A percentile compares a stretch with the other conserved stretches of the same genome.
phyloP scores from a whole-genome alignment of 371 early-diverging fungal species.

The Thermomucor indicae-seudaticae region DNA sequence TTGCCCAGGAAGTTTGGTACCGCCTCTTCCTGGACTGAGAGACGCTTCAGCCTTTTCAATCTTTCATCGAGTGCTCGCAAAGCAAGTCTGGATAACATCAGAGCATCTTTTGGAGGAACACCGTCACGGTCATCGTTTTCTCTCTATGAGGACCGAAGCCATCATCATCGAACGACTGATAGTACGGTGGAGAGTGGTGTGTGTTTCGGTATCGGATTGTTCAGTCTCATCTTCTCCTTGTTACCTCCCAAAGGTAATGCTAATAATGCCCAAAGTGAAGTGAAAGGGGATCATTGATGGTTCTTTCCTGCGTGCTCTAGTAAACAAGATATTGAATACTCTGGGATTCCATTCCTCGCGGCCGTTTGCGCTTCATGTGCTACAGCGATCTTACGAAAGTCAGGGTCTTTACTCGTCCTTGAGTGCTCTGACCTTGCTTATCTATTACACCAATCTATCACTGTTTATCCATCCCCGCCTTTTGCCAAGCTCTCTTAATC shows the following conservation, averaged over 20 bases:
- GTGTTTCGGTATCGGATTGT: slow-evolving; percentile 41
- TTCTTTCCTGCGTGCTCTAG: slow-evolving; percentile 14
- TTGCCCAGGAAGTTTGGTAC: not conserved
- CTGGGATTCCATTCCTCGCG: slow-evolving; percentile 47
- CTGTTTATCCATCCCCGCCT: slow-evolving; percentile 41
- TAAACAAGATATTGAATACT: slow-evolving; percentile 39
- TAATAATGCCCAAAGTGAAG: not conserved
- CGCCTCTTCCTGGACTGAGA: not conserved
- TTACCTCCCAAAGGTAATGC: slow-evolving; percentile 40
- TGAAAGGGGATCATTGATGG: no score
- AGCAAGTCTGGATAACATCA: slow-evolving; percentile 9
- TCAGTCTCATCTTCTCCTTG: slow-evolving; percentile 43
- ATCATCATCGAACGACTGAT: not conserved
- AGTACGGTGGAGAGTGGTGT: slow-evolving; percentile 38
- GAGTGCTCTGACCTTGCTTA: slow-evolving; percentile 35
- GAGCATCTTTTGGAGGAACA: not conserved
- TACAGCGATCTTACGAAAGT: slow-evolving; percentile 31
- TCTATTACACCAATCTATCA: slow-evolving; percentile 45
- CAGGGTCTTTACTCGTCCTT: slow-evolving; percentile 37
- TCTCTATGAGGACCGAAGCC: not conserved
- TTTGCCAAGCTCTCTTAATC: slow-evolving; percentile 31
- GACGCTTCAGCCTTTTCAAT: slow-evolving; percentile 22
- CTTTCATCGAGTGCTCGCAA: slow-evolving; percentile 10
- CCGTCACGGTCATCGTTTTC: not conserved
- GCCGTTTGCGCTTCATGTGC: slow-evolving; percentile 40